Conservation (phyloP, 768 basidiomycete species). For the Naganishia randhawae region DNA sequence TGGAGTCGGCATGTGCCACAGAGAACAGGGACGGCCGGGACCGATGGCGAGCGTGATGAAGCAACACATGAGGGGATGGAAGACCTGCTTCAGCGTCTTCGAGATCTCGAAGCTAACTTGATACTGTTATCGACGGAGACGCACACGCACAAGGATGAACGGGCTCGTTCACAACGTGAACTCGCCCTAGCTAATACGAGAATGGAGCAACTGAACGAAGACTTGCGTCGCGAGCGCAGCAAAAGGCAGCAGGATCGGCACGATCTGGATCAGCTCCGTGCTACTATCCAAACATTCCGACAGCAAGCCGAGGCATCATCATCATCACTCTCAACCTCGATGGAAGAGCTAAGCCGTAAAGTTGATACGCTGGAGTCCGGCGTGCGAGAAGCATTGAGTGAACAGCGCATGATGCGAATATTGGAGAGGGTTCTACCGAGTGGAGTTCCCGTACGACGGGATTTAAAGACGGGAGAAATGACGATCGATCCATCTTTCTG, state of each 20-base stretch:
- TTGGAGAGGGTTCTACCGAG: slow-evolving; percentile 51
- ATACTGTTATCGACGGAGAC: slow-evolving; percentile 35
- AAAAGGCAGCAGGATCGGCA: slow-evolving; percentile 24
- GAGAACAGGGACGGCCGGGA: background rate
- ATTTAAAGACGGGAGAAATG: slow-evolving; percentile 37
- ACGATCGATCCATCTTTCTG: slow-evolving; percentile 53
- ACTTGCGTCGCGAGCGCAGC: slow-evolving; percentile 17
- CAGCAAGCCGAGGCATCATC: slow-evolving; percentile 24
- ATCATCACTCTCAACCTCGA: slow-evolving; percentile 23
- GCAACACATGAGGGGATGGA: slow-evolving; percentile 43
- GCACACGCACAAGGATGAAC: slow-evolving; percentile 19
- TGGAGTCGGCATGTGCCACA: background rate
- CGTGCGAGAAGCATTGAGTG: slow-evolving; percentile 40
- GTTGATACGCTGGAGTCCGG: slow-evolving; percentile 34
- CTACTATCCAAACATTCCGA: slow-evolving; percentile 22
- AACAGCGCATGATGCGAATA: slow-evolving; percentile 43
- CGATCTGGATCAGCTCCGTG: slow-evolving; percentile 31
- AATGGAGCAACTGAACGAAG: slow-evolving; percentile 23
- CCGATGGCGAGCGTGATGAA: slow-evolving; percentile 30
- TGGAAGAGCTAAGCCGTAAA: slow-evolving; percentile 14
- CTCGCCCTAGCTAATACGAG: slow-evolving; percentile 23
- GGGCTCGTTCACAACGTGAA: slow-evolving; percentile 22
- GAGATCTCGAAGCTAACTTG: slow-evolving; percentile 41
- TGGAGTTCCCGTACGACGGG: slow-evolving; percentile 48
- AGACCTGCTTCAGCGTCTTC: slow-evolving; percentile 44